phyloP scores from a whole-genome alignment of 202 grass and related monocot genomes.

The Dendrocalamus latiflorus region DNA sequence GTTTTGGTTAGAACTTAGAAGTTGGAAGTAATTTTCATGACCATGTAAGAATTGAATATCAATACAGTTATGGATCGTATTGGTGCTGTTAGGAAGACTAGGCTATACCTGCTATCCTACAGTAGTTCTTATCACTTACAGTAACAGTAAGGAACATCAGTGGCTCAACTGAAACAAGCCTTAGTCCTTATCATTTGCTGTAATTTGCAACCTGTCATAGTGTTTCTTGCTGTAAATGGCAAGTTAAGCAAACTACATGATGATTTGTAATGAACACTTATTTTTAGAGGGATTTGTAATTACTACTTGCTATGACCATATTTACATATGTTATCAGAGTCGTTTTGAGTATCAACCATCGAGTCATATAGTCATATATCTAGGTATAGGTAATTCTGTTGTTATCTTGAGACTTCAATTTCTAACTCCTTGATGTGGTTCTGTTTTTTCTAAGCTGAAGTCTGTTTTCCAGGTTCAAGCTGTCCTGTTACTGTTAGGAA shows the following conservation, averaged over 20 bases:
- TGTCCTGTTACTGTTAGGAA: too few relatives aligned
- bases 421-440: too few relatives aligned
- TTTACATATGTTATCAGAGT: neutral
- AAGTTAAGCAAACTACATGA: neutral
- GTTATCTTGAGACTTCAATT: neutral
- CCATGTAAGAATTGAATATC: too few relatives aligned
- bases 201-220: neutral
- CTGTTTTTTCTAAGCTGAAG: too few relatives aligned
- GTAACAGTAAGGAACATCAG: neutral
- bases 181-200: neutral
- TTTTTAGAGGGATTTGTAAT: neutral
- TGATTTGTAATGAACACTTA: slow-evolving; percentile 7
- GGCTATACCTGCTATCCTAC: too few relatives aligned
- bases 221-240: neutral
- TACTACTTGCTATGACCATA: neutral
- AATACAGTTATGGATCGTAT: too few relatives aligned
- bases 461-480: too few relatives aligned
- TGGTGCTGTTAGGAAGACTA: too few relatives aligned
- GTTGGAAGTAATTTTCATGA: too few relatives aligned
- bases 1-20: too few relatives aligned
- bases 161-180: neutral
- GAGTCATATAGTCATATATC: neutral
- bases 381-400: slow-evolving; percentile 17
- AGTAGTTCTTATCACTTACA: neutral
- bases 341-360: neutral